Evolutionary conservation across 768 basidiomycete genomes (phyloP).

Genomic region (Lactarius tabidus): DNA sequence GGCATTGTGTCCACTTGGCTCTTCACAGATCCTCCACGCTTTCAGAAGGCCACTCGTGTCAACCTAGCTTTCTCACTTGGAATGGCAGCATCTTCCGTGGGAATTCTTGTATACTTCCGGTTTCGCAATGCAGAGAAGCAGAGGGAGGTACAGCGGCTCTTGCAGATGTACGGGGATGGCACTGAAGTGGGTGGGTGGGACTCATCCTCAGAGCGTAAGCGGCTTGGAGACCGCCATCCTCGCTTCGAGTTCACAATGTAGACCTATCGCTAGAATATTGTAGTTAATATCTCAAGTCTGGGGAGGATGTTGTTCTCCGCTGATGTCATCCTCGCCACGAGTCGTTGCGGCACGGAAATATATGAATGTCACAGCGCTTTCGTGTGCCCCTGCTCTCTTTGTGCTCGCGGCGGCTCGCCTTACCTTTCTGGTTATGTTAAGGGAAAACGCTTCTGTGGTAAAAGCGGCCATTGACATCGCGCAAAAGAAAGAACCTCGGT

Average conservation of each 20-base stretch:
- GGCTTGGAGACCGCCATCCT: not conserved
- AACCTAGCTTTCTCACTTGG: not conserved
- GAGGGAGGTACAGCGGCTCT: not conserved
- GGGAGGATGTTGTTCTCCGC: not conserved
- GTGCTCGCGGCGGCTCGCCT: too few species aligned
- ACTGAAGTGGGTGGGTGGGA: not conserved
- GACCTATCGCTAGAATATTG: too few species aligned
- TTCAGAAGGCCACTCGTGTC: not conserved
- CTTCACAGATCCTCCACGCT: not conserved
- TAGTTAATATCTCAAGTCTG: not conserved
- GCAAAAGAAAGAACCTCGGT: not conserved
- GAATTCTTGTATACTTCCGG: conserved; percentile 2
- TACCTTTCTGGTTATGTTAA: too few species aligned
- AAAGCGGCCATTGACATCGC: too few species aligned
- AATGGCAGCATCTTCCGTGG: not conserved
- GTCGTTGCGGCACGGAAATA: too few species aligned
- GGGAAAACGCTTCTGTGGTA: too few species aligned
- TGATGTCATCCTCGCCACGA: too few species aligned
- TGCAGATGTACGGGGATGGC: not conserved
- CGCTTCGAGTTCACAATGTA: too few species aligned
- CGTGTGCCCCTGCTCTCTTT: too few species aligned
- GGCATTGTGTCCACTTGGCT: not conserved
- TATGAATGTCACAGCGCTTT: too few species aligned
- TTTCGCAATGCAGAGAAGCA: conserved; percentile 5
- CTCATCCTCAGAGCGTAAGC: not conserved